phyloP scores from a whole-genome alignment of 179 eudicot genomes.

The Amaranthus tricolor region DNA sequence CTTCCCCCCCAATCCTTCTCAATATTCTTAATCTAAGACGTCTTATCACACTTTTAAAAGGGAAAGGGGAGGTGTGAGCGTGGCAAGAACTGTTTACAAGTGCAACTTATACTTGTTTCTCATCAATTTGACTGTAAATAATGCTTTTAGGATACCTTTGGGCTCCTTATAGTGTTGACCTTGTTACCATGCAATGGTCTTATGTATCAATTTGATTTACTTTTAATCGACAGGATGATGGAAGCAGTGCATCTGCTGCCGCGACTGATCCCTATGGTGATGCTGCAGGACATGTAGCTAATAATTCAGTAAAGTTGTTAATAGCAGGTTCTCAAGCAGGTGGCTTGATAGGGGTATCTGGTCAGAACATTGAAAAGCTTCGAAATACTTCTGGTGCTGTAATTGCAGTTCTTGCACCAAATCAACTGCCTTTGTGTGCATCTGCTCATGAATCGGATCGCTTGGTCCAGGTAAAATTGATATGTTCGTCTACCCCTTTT shows the following conservation, averaged over 20 bases:
- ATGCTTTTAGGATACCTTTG: neutral
- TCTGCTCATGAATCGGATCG: conserved; percentile 94
- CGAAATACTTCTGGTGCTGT: conserved; percentile 83
- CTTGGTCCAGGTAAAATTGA: conserved; percentile 67
- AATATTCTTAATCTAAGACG: no score
- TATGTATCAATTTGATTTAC: conserved; percentile 8
- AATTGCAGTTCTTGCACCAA: conserved; percentile 74
- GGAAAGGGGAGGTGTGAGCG: neutral
- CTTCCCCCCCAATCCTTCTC: neutral
- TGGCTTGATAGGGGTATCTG: conserved; percentile 81
- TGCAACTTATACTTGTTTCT: neutral
- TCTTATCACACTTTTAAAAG: neutral
- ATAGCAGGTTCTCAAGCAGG: conserved; percentile 96
- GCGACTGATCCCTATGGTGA: conserved; percentile 27
- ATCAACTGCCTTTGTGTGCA: conserved; percentile 83
- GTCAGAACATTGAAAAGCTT: conserved; percentile 84
- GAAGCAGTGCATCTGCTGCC: conserved; percentile 36
- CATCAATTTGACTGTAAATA: no score
- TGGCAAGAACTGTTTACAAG: neutral
- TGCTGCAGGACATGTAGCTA: conserved; percentile 49
- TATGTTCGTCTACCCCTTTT: conserved; percentile 4
- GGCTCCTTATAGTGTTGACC: neutral
- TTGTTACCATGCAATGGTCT: neutral
- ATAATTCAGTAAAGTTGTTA: conserved; percentile 69
- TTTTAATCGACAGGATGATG: conserved; percentile 57